Evolutionary conservation across 345 rosid species (phyloP).

Genomic region (Bruguiera sexangula): DNA sequence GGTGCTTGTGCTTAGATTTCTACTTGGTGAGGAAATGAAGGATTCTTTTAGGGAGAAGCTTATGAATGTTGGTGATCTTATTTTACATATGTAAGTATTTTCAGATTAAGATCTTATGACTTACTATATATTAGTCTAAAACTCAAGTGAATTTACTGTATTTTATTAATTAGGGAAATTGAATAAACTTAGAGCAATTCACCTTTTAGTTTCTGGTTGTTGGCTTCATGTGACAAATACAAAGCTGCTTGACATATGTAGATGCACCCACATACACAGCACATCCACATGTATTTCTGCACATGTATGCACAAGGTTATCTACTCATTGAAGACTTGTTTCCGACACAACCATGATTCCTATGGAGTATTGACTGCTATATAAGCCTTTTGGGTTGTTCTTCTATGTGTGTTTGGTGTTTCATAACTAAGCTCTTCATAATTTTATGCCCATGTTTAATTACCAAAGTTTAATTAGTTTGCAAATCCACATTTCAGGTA

Average conservation of each 20-base stretch:
- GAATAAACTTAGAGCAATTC: too few relatives aligned
- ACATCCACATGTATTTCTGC: neutral
- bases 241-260: neutral
- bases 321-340: neutral
- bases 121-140: neutral
- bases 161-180: too few relatives aligned
- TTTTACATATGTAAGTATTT: constrained; percentile 73
- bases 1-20: constrained; percentile 84
- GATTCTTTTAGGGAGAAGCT: constrained; percentile 79
- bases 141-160: neutral
- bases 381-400: neutral
- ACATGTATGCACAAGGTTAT: neutral
- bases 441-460: neutral
- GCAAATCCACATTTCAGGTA: constrained; percentile 58
- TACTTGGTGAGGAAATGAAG: constrained; percentile 67
- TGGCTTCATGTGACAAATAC: neutral
- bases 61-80: constrained; percentile 84
- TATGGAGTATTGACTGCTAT: neutral
- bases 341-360: neutral
- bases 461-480: constrained; percentile 20
- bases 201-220: too few relatives aligned
- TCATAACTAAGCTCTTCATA: neutral
- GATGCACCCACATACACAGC: neutral
- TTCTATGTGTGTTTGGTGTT: constrained; percentile 1
- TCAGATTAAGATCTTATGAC: neutral